Conservation (phyloP, 768 basidiomycete species). For the Candolleomyces efflorescens region DNA sequence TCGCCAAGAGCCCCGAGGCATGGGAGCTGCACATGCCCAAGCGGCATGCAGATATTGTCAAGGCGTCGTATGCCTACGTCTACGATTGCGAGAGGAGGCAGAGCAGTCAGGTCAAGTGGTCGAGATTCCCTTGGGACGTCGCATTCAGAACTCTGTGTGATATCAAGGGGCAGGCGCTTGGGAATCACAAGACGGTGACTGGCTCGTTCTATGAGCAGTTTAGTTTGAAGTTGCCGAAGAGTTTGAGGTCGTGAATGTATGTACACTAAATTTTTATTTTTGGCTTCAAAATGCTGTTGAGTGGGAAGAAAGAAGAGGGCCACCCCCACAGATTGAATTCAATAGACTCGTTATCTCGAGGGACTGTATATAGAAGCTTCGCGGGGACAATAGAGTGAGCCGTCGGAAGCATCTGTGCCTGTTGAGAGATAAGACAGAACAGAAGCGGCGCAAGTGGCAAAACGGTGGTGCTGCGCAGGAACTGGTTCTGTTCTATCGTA, state of each 20-base stretch:
- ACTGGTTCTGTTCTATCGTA: neutral
- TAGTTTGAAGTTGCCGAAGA: slow-evolving; percentile 25
- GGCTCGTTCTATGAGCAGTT: slow-evolving; percentile 43
- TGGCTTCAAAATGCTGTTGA: too few relatives aligned
- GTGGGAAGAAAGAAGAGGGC: too few relatives aligned
- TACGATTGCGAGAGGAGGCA: slow-evolving; percentile 24
- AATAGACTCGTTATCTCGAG: too few relatives aligned
- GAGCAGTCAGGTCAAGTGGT: slow-evolving; percentile 14
- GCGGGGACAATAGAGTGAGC: too few relatives aligned
- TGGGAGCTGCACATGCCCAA: slow-evolving; percentile 25
- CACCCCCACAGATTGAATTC: too few relatives aligned
- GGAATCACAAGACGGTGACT: slow-evolving; percentile 37
- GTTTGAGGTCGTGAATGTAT: neutral
- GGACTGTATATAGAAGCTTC: too few relatives aligned
- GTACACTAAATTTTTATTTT: too few relatives aligned
- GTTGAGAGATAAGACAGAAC: too few relatives aligned
- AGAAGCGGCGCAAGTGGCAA: too few relatives aligned
- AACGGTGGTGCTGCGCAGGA: neutral
- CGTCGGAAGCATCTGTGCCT: too few relatives aligned
- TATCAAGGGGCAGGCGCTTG: slow-evolving; percentile 45
- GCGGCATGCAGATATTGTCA: slow-evolving; percentile 30
- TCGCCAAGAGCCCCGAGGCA: slow-evolving; percentile 25
- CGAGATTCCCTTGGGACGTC: slow-evolving; percentile 43
- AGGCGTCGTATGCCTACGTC: slow-evolving; percentile 55
- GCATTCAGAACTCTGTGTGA: slow-evolving; percentile 48